Percentiles rank a stretch among this genome's conserved stretches.
These are phyloP conservation scores for Dorcoceras hygrometricum DNA, from an alignment of 257 asterid genomes.

Conservation along the genomic window DNA sequence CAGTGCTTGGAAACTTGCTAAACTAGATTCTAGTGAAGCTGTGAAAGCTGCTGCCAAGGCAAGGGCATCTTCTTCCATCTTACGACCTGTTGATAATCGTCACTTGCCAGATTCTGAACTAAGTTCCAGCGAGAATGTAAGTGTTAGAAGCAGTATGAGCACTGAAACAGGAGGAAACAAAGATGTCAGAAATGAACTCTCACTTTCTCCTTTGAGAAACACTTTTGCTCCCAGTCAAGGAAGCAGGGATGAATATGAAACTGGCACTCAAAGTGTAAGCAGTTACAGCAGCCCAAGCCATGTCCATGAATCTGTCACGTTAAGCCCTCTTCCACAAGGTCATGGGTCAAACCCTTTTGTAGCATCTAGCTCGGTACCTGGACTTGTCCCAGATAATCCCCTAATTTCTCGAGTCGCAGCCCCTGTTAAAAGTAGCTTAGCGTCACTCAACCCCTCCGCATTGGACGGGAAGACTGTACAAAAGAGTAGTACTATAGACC, in stretches of 20 bases:
- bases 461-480: constrained; percentile 53
- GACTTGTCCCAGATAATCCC: constrained; percentile 33
- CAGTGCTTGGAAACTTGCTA: constrained; percentile 98
- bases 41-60: constrained; percentile 97
- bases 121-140: constrained; percentile 80
- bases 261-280: constrained; percentile 81
- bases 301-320: constrained; percentile 66
- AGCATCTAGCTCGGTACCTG: constrained; percentile 25
- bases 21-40: constrained; percentile 85
- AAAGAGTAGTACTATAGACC: constrained; percentile 44
- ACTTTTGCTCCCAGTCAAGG: constrained; percentile 74
- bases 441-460: constrained; percentile 37
- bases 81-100: constrained; percentile 73
- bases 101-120: constrained; percentile 68
- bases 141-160: constrained; percentile 86
- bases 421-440: constrained; percentile 30
- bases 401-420: constrained; percentile 31
- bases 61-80: constrained; percentile 92
- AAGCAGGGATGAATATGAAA: constrained; percentile 81
- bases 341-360: constrained; percentile 36
- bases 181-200: constrained; percentile 42
- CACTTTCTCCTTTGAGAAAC: constrained; percentile 51
- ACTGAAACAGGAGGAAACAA: constrained; percentile 67
- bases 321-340: constrained; percentile 86
- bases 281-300: constrained; percentile 92